Evolutionary conservation across 495 filamentous ascomycete genomes (phyloP), one percentile per base, ranked within the genome.

Genomic region (Chaetomium tenue): DNA sequence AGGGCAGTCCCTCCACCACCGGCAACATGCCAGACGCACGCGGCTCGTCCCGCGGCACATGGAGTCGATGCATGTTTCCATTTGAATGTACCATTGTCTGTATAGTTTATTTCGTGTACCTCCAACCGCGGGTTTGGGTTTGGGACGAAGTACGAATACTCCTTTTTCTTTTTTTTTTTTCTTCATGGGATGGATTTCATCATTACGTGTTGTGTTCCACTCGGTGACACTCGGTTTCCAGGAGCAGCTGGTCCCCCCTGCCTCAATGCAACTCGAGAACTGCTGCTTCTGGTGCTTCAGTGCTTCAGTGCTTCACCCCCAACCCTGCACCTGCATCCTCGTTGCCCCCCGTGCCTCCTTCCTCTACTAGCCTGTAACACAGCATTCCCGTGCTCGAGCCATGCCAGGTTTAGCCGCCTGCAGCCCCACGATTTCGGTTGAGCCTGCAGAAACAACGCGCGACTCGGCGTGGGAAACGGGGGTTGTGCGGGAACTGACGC

Each of bases 281-380:
- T 7, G 1, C 11, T 30, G 28, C 28, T 30, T 30, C 28, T n/a
- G 28, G 28, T 30, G 28, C 28, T 30, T 30, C 28, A 6, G 28
- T 30, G 28, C 28, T 30, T 30, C 28, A 30, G 28, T 44, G 40
- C 40, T 44, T 44, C 40, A 44, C 11, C 39, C n/a, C 12, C 46
- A 50, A 50, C 46, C n/a, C 18, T 20, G n/a, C 16, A 2, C 6
- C 44, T 50, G 47, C n/a, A 50, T 50, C 47, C 28, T 30, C n/a
- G 9, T 16, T 47, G 44, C 5, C 47, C 47, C 47, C n/a, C n/a
- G 47, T 50, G 20, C 46, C 40, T 51, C 48, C 52, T 28, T 53
- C 30, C 50, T 51, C 44, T 54, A 13, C 28, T 44, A 57, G 40
- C n/a, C 46, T 48, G 53, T 55, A 57, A 63, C 53, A 63, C 61